phyloP scores from a whole-genome alignment of 768 basidiomycete species.

The Calocybe indica region DNA sequence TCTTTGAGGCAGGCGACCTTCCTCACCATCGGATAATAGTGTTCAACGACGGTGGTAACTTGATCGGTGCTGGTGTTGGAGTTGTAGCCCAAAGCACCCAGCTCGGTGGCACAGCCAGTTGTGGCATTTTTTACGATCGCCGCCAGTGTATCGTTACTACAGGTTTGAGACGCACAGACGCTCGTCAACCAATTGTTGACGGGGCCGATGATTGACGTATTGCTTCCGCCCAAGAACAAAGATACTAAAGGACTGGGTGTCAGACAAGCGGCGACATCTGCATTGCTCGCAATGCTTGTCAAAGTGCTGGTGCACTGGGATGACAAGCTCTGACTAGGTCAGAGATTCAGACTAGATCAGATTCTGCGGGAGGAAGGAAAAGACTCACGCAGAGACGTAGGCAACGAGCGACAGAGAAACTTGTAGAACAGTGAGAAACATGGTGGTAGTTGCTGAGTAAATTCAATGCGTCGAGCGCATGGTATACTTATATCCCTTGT shows the following conservation, averaged over 20 bases:
- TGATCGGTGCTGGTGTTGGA: conserved; percentile 9
- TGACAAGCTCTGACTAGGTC: conserved; percentile 28
- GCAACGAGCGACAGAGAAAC: no score
- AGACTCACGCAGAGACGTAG: no score
- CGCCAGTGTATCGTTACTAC: conserved; percentile 56
- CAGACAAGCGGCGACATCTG: conserved; percentile 44
- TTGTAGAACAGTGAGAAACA: no score
- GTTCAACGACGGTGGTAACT: conserved; percentile 37
- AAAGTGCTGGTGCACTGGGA: conserved; percentile 43
- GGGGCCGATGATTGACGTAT: conserved; percentile 36
- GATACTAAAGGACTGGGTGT: conserved; percentile 38
- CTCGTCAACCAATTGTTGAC: conserved; percentile 58
- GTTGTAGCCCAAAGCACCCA: conserved; percentile 23
- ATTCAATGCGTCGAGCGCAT: no score
- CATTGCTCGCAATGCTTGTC: conserved; percentile 31
- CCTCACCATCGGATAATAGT: conserved; percentile 50
- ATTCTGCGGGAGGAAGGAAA: no score
- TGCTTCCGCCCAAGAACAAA: conserved; percentile 24
- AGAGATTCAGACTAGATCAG: no score
- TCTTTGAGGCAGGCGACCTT: conserved; percentile 57
- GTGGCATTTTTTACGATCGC: conserved; percentile 49
- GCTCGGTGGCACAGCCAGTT: conserved; percentile 35
- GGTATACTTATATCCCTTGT: no score
- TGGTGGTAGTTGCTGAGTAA: no score
- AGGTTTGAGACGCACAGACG: conserved; percentile 44